These are phyloP conservation scores for Arthroderma sp. DNA, from an alignment of 2,329 filamentous ascomycete genomes.

Conservation along the genomic window DNA sequence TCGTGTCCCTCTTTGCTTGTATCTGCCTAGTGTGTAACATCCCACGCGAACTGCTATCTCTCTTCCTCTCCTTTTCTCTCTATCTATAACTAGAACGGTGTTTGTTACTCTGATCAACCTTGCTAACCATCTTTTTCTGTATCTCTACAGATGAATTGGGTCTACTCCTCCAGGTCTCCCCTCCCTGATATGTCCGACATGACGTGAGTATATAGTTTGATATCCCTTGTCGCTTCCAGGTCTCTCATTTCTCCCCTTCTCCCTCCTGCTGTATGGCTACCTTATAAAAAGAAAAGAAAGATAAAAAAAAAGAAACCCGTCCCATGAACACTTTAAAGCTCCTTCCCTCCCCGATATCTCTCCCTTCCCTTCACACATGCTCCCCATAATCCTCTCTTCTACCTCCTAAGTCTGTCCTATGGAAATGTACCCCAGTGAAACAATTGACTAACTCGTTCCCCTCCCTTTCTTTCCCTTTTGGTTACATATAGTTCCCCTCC, in stretches of 20 bases:
- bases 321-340: too few species aligned
- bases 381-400: too few species aligned
- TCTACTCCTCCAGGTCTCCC: conserved; percentile 12
- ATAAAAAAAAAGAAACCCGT: too few species aligned
- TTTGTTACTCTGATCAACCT: neutral
- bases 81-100: neutral
- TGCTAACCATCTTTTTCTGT: conserved; percentile 11
- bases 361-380: too few species aligned
- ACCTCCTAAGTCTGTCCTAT: too few species aligned
- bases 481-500: conserved; percentile 24
- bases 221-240: conserved; percentile 1
- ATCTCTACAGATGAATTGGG: conserved; percentile 15
- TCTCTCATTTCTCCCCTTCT: conserved; percentile 4
- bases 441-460: conserved; percentile 7
- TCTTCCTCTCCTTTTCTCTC: neutral
- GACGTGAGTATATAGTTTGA: conserved; percentile 11
- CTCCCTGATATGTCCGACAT: conserved; percentile 15
- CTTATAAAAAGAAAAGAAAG: neutral
- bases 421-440: conserved; percentile 2
- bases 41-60: neutral
- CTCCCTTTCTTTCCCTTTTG: conserved; percentile 6
- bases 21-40: conserved; percentile 11
- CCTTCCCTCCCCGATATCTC: too few species aligned
- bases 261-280: conserved; percentile 7
- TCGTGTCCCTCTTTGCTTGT: conserved; percentile 5